Evolutionary conservation across 768 basidiomycete species (phyloP).

Genomic region (Tephrocybe sp.): DNA sequence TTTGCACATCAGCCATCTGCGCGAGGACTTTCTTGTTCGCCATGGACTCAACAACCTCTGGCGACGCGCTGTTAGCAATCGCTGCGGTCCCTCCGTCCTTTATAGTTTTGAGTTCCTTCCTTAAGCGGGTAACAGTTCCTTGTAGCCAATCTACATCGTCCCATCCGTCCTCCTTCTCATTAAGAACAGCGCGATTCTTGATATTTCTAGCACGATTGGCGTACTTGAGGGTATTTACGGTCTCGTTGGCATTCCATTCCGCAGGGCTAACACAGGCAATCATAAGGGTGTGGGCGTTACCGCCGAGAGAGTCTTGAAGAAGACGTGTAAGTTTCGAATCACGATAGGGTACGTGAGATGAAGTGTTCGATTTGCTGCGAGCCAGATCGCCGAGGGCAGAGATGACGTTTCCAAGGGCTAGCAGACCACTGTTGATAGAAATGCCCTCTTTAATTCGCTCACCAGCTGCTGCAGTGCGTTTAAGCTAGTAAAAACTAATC

Average conservation of each 20-base stretch:
- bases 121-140: conserved; percentile 74
- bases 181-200: conserved; percentile 89
- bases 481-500: conserved; percentile 54
- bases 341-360: conserved; percentile 93
- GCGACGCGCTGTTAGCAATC: conserved; percentile 24
- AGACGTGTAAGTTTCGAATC: conserved; percentile 97
- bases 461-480: conserved; percentile 93
- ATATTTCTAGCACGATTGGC: conserved; percentile 97
- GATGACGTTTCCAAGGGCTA: conserved; percentile 97
- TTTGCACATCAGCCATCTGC: conserved; percentile 82
- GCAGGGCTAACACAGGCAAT: conserved; percentile 96
- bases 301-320: conserved; percentile 94
- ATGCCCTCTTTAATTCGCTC: conserved; percentile 99
- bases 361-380: conserved; percentile 78
- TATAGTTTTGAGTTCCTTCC: conserved; percentile 81
- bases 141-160: conserved; percentile 98
- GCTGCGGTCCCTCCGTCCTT: conserved; percentile 58
- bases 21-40: conserved; percentile 74
- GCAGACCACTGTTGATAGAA: conserved; percentile 94
- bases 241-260: conserved; percentile 94
- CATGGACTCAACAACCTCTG: conserved; percentile 46
- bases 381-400: conserved; percentile 95
- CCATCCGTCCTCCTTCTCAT: conserved; percentile 97
- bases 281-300: conserved; percentile 98
- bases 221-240: conserved; percentile 93